Conservation (phyloP, 768 basidiomycete species). For the Termitomyces sp. region DNA sequence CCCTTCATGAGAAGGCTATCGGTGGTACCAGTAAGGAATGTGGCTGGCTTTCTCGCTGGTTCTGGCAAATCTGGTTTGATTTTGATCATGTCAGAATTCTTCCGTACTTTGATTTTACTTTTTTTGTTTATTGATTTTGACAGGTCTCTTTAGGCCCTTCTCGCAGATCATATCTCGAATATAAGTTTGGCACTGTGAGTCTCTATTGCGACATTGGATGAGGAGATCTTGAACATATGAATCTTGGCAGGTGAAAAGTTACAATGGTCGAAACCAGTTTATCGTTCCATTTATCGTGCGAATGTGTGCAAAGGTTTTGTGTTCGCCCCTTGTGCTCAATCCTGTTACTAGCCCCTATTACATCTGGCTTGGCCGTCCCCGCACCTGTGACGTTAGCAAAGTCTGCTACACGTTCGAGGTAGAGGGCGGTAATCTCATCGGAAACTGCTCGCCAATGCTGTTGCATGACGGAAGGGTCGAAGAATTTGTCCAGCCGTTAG, state of each 20-base stretch:
- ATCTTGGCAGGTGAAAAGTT: conserved; percentile 48
- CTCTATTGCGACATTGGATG: neutral
- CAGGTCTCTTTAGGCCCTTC: conserved; percentile 51
- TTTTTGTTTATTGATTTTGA: neutral
- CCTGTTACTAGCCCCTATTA: conserved; percentile 53
- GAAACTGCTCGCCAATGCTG: conserved; percentile 43
- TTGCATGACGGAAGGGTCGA: conserved; percentile 30
- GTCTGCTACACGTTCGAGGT: conserved; percentile 59
- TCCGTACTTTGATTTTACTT: neutral
- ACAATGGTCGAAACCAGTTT: conserved; percentile 72
- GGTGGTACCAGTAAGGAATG: conserved; percentile 59
- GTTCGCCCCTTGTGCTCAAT: neutral
- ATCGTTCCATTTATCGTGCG: conserved; percentile 63
- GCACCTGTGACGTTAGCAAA: conserved; percentile 54
- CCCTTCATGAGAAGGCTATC: conserved; percentile 58
- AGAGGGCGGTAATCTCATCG: conserved; percentile 58
- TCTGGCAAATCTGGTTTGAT: conserved; percentile 75
- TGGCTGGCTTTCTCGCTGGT: conserved; percentile 68
- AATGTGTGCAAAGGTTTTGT: conserved; percentile 35
- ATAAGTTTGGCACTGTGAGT: conserved; percentile 69
- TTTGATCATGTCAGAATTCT: conserved; percentile 42
- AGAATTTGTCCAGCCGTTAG: conserved; percentile 36
- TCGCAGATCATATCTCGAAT: conserved; percentile 71
- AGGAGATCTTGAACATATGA: neutral
- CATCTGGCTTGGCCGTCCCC: conserved; percentile 72